These are phyloP conservation scores for Candida neerlandica DNA, from an alignment of 1,139 yeast species.

Conservation along the genomic window DNA sequence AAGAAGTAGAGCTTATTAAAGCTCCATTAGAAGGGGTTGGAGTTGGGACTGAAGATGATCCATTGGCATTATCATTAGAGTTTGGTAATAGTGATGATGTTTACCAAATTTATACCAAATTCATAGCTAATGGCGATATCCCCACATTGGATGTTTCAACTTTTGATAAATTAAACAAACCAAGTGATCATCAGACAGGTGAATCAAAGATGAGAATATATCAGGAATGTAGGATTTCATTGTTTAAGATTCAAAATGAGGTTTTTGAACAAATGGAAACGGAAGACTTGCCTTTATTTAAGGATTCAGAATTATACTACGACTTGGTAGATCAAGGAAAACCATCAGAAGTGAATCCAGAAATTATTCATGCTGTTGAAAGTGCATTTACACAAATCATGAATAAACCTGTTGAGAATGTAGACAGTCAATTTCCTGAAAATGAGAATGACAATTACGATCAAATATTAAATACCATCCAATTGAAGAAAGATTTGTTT, in stretches of 20 bases:
- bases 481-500: slow-evolving; percentile 37
- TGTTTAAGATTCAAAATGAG: slow-evolving; percentile 58
- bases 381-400: slow-evolving; percentile 70
- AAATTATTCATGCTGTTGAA: slow-evolving; percentile 66
- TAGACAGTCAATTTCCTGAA: slow-evolving; percentile 8
- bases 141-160: slow-evolving; percentile 24
- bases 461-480: slow-evolving; percentile 3
- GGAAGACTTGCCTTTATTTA: slow-evolving; percentile 59
- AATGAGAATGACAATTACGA: slow-evolving; percentile 2
- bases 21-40: slow-evolving; percentile 69
- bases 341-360: slow-evolving; percentile 32
- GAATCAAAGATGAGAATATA: slow-evolving; percentile 23
- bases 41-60: slow-evolving; percentile 24
- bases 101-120: slow-evolving; percentile 45
- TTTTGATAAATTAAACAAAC: slow-evolving; percentile 17
- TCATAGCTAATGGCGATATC: slow-evolving; percentile 34
- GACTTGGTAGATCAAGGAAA: slow-evolving; percentile 15
- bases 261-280: slow-evolving; percentile 51
- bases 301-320: slow-evolving; percentile 26
- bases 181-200: not conserved
- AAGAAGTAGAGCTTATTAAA: slow-evolving; percentile 64
- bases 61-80: slow-evolving; percentile 34
- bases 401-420: slow-evolving; percentile 20
- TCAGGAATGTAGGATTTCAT: slow-evolving; percentile 54
- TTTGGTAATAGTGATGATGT: slow-evolving; percentile 52